Conservation (phyloP, 2,329 filamentous ascomycete genomes). For the Phialophora macrospora region DNA sequence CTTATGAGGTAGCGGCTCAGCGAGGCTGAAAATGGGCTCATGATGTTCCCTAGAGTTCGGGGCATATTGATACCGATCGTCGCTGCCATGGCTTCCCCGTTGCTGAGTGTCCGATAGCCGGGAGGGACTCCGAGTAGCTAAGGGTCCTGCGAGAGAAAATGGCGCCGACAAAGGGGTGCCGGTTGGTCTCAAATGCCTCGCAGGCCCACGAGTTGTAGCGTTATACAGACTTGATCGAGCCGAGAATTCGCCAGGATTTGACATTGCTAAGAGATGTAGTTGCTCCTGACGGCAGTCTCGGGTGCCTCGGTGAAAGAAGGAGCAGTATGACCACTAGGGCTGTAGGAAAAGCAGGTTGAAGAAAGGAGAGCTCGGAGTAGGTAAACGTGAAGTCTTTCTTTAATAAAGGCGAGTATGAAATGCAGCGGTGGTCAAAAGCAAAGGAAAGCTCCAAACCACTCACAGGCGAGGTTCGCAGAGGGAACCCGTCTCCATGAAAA, state of each 20-base stretch:
- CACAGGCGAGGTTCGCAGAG: neutral
- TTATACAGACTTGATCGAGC: conserved; percentile 1
- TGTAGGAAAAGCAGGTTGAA: neutral
- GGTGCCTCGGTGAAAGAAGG: neutral
- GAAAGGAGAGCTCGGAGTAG: neutral
- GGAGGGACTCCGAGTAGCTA: neutral
- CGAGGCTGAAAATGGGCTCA: neutral
- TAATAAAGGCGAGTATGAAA: neutral
- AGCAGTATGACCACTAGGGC: neutral
- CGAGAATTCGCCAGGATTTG: neutral
- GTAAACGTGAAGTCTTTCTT: neutral
- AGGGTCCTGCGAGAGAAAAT: neutral
- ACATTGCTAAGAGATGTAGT: neutral
- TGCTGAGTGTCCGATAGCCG: neutral
- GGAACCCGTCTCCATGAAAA: neutral
- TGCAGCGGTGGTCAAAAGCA: neutral
- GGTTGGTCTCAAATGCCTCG: neutral
- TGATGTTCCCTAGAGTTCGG: neutral
- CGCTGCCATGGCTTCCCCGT: neutral
- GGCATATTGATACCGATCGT: neutral
- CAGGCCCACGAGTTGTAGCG: neutral
- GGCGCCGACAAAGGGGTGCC: neutral
- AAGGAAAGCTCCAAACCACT: neutral
- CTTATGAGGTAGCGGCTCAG: neutral
- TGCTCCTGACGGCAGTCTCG: neutral